Evolutionary conservation across 2,329 filamentous ascomycete species (phyloP).

Genomic region (Chaetomiaceae sp.): DNA sequence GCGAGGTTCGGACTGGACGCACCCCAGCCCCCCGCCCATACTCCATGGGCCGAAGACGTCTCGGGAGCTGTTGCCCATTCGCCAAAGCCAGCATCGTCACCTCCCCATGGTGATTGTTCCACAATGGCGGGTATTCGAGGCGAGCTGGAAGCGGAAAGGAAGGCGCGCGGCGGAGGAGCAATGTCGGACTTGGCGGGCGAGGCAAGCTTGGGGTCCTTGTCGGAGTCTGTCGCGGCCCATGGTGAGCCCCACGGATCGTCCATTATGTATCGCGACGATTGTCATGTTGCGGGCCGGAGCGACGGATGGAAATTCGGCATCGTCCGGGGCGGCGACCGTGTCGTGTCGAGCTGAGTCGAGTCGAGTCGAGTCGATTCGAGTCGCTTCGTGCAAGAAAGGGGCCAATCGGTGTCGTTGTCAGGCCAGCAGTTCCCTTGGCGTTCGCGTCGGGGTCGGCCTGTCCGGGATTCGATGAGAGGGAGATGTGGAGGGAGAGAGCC

Average conservation of each 20-base stretch:
- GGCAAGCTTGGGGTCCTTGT: constrained; percentile 29
- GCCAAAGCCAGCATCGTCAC: constrained; percentile 35
- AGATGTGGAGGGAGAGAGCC: too few species aligned
- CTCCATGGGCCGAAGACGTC: constrained; percentile 22
- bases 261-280: constrained; percentile 38
- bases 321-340: background rate
- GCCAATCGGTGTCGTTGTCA: background rate
- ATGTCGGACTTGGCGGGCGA: constrained; percentile 33
- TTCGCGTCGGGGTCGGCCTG: too few species aligned
- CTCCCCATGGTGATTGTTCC: constrained; percentile 39
- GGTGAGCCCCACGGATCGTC: constrained; percentile 61
- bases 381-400: too few species aligned
- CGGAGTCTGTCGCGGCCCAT: constrained; percentile 45
- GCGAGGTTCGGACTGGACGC: constrained; percentile 21
- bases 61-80: constrained; percentile 34
- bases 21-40: constrained; percentile 24
- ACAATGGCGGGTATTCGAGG: constrained; percentile 27
- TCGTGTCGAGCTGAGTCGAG: background rate
- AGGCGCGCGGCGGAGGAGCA: constrained; percentile 40
- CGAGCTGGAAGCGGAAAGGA: constrained; percentile 34
- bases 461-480: too few species aligned
- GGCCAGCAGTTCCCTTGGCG: too few species aligned
- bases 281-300: constrained; percentile 21
- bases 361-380: too few species aligned
- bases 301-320: background rate